Evolutionary conservation across 2,329 filamentous ascomycete species (phyloP).

Genomic region (Elsinoe ampelina): DNA sequence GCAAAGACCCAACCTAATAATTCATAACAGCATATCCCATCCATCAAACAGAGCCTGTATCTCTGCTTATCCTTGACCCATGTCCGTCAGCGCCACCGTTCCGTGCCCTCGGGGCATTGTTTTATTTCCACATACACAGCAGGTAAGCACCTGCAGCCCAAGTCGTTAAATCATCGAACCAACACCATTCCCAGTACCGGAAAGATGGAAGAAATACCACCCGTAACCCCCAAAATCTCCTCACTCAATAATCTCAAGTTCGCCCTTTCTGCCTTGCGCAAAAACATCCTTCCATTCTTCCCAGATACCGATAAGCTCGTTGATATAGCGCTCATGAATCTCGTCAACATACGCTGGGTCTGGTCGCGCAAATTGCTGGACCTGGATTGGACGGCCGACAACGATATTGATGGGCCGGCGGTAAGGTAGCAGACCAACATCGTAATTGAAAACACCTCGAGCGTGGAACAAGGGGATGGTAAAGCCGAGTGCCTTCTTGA

Average conservation of each 20-base stretch:
- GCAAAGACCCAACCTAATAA: not conserved
- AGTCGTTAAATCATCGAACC: not conserved
- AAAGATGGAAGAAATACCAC: not conserved
- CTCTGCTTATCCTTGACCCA: not conserved
- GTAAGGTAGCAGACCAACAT: conserved; percentile 93
- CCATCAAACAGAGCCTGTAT: not conserved
- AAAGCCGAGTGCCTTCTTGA: conserved; percentile 83
- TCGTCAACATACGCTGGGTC: conserved; percentile 67
- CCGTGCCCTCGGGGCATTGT: not conserved
- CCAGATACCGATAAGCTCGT: conserved; percentile 65
- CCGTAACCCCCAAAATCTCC: not conserved
- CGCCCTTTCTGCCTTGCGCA: conserved; percentile 51
- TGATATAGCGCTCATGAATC: conserved; percentile 69
- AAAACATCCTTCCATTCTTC: conserved; percentile 71
- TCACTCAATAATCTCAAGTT: conserved; percentile 57
- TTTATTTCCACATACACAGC: not conserved
- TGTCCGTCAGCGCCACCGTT: too few relatives aligned
- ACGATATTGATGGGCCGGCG: conserved; percentile 80
- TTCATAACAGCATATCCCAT: not conserved
- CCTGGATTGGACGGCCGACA: conserved; percentile 70
- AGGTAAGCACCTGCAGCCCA: not conserved
- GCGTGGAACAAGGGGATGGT: conserved; percentile 87
- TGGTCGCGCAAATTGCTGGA: conserved; percentile 55
- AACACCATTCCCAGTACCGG: not conserved
- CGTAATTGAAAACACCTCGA: conserved; percentile 87